A percentile compares a stretch with the other conserved stretches of the same genome.
Conservation (phyloP, 306 rosid species). For the Crotalaria pallida region DNA sequence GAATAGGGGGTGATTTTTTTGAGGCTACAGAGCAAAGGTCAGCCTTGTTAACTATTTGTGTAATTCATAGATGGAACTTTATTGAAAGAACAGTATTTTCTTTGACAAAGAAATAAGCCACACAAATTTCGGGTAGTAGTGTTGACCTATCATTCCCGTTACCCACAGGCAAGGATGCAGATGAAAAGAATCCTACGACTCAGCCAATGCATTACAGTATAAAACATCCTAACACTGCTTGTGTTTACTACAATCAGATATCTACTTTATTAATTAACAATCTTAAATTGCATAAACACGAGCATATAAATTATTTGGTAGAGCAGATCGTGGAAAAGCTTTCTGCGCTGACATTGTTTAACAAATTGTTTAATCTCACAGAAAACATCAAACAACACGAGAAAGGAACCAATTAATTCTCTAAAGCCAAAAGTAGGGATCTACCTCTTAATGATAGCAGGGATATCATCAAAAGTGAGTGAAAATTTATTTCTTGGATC, state of each 20-base stretch:
- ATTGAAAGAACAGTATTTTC: neutral
- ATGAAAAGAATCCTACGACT: neutral
- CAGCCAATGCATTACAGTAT: neutral
- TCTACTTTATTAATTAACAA: too few relatives aligned
- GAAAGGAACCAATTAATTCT: neutral
- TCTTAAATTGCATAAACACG: neutral
- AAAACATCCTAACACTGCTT: conserved; percentile 8
- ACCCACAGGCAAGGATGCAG: neutral
- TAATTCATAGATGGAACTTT: neutral
- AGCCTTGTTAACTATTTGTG: neutral
- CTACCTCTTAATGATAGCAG: conserved; percentile 55
- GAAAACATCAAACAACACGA: neutral
- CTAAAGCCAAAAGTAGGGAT: neutral
- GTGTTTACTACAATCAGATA: too few relatives aligned
- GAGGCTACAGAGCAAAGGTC: neutral
- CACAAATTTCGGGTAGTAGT: neutral
- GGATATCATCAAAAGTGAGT: conserved; percentile 35
- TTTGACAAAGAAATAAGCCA: neutral
- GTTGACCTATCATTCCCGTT: neutral
- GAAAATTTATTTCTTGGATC: conserved; percentile 20
- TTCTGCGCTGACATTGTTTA: neutral
- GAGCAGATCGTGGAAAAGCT: neutral
- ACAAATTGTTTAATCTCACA: neutral
- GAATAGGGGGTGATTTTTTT: neutral
- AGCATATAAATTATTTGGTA: neutral